phyloP scores from a whole-genome alignment of 2,329 filamentous ascomycete species.

The Akanthomyces dipterigenus region DNA sequence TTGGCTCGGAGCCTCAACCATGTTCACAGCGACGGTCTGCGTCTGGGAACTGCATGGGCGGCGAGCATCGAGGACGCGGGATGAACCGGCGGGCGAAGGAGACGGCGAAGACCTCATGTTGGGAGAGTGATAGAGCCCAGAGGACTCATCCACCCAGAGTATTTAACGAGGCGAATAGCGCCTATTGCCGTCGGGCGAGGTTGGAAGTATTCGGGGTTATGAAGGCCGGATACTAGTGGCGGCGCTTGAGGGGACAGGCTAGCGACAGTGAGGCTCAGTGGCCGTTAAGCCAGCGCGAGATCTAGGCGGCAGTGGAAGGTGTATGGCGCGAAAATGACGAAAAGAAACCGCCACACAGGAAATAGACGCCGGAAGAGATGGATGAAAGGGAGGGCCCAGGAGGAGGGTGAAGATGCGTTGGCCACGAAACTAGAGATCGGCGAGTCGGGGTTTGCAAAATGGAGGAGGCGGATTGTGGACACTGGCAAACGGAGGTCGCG shows the following conservation, averaged over 20 bases:
- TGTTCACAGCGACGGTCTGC: conserved; percentile 42
- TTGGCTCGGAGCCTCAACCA: conserved; percentile 33
- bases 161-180: not conserved
- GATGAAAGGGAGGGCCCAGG: not conserved
- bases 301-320: not conserved
- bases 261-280: not conserved
- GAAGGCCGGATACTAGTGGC: too few relatives aligned
- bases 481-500: conserved; percentile 2
- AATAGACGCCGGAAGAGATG: not conserved
- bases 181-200: not conserved
- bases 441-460: conserved; percentile 8
- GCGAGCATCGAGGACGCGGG: conserved; percentile 32
- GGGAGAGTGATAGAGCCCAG: not conserved
- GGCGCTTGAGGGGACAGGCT: not conserved
- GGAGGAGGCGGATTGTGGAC: conserved; percentile 4
- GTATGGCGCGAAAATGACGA: not conserved
- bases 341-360: not conserved
- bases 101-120: conserved; percentile 33
- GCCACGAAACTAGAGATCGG: not conserved
- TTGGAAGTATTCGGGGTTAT: not conserved
- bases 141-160: not conserved
- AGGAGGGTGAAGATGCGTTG: not conserved
- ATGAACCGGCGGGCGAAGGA: conserved; percentile 17
- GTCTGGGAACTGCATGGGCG: conserved; percentile 27
- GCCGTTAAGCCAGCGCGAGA: not conserved